A percentile compares a stretch with the other conserved stretches of the same genome.
Evolutionary conservation across 495 filamentous ascomycete genomes (phyloP).

Genomic region (Neurospora intermedia): DNA sequence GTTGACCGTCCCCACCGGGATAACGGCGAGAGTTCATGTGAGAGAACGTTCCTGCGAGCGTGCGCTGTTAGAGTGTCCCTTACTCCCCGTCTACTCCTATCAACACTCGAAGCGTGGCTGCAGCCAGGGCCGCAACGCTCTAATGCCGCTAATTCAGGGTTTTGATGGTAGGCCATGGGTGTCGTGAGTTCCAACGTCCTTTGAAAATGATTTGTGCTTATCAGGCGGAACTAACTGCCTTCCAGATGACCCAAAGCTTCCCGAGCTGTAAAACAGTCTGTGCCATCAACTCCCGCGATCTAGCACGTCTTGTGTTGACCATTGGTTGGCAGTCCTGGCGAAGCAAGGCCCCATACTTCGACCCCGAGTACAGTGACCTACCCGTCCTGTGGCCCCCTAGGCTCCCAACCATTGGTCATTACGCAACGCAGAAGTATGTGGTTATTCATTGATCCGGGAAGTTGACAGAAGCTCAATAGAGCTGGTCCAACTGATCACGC

Average conservation of each 20-base stretch:
- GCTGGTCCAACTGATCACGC: background rate
- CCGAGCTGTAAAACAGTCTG: background rate
- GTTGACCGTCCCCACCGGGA: background rate
- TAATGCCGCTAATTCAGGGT: background rate
- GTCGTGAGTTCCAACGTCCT: background rate
- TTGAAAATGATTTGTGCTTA: background rate
- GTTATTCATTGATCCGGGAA: background rate
- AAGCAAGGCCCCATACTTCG: background rate
- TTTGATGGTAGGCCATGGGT: background rate
- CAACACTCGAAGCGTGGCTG: constrained; percentile 10
- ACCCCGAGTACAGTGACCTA: background rate
- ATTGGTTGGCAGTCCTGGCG: background rate
- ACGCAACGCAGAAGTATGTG: background rate
- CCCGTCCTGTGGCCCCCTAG: background rate
- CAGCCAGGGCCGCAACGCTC: background rate
- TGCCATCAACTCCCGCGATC: background rate
- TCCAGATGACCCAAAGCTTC: background rate
- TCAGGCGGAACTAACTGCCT: background rate
- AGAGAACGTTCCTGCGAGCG: constrained; percentile 18
- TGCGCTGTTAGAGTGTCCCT: constrained; percentile 3
- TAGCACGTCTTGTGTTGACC: background rate
- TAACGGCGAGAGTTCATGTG: constrained; percentile 21
- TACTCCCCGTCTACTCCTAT: constrained; percentile 1
- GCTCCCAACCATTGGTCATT: background rate
- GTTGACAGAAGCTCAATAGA: background rate